Evolutionary conservation across 129 eudicot genomes (phyloP), one percentile per base, ranked within the genome.

Genomic region (Arctium minus): DNA sequence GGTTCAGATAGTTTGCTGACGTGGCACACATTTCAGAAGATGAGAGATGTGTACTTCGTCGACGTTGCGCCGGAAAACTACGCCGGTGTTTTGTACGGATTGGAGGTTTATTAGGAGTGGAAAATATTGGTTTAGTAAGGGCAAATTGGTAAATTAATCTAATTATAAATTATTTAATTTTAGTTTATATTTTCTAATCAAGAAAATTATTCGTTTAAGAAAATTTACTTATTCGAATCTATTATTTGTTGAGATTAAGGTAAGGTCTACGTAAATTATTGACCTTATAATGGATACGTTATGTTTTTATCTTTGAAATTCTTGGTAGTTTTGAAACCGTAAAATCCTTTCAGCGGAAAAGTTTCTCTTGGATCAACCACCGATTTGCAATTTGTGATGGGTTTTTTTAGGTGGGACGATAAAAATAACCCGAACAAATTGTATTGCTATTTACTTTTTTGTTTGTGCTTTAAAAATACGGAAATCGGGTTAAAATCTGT

Each of bases 1-100:
- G 94, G 94, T 39, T 91, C 94, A 35, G 94, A 91, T 79, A 88
- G 94, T 53, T 80, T 91, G 90, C 79, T 91, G 85, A 91, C 94
- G 70, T 88, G 92, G 92, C 94, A 91, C 18, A 88, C 90, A 0
- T 91, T 91, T 74, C 75, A 72, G 8, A 72, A 72, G 46, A 72
- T 72, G 40, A 72, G 75, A 35, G 75, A 72, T 7, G 46, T 72
- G 18, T 72, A 12, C 27, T 72, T 72, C 27, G 75, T 33, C 18
- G 46, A 33, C 44, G 46, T 11, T 72, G 46, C 46, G 75, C 8
- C 46, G 75, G 75, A 72, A 17, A 72, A 33, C 18, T 72, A 72
- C 15, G 75, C 75, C 46, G 75, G 75, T 8, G 46, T 72, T 17
- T 37, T 72, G 75, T 72, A 72, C n/a, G 75, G 75, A 33, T 33